phyloP scores from a whole-genome alignment of 192 early-diverging fungal genomes.

The Backusella mclennaniae region DNA sequence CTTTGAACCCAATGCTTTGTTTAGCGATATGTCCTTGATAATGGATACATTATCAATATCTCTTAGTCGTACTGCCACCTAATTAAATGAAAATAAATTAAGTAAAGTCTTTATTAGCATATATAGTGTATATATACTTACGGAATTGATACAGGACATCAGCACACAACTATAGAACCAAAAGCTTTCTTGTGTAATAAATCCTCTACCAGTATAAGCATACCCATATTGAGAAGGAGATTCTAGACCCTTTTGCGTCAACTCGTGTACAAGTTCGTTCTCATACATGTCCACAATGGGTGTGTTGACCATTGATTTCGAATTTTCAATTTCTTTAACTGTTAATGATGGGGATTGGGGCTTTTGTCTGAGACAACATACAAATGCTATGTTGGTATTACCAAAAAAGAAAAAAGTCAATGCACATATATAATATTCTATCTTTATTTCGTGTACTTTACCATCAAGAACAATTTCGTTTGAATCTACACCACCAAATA shows the following conservation, averaged over 20 bases:
- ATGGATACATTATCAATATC: constrained; percentile 41
- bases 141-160: constrained; percentile 57
- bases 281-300: constrained; percentile 11
- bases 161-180: constrained; percentile 65
- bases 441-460: constrained; percentile 20
- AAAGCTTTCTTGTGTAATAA: constrained; percentile 59
- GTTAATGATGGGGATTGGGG: constrained; percentile 10
- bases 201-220: constrained; percentile 54
- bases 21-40: constrained; percentile 25
- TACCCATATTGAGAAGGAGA: constrained; percentile 28
- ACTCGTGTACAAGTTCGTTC: constrained; percentile 10
- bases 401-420: neutral
- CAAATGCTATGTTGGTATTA: neutral
- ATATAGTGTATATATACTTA: constrained; percentile 20
- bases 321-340: neutral
- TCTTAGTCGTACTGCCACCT: constrained; percentile 47
- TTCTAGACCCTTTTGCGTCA: neutral
- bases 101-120: neutral
- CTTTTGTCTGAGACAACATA: constrained; percentile 3
- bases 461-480: constrained; percentile 37
- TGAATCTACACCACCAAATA: constrained; percentile 26
- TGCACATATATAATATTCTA: neutral
- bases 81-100: neutral
- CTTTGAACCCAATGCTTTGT: neutral
- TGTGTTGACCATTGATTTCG: neutral